Percentiles rank a stretch among this genome's conserved stretches.
These are phyloP conservation scores for Solanum boliviense DNA, from an alignment of 257 asterid species.

Conservation along the genomic window DNA sequence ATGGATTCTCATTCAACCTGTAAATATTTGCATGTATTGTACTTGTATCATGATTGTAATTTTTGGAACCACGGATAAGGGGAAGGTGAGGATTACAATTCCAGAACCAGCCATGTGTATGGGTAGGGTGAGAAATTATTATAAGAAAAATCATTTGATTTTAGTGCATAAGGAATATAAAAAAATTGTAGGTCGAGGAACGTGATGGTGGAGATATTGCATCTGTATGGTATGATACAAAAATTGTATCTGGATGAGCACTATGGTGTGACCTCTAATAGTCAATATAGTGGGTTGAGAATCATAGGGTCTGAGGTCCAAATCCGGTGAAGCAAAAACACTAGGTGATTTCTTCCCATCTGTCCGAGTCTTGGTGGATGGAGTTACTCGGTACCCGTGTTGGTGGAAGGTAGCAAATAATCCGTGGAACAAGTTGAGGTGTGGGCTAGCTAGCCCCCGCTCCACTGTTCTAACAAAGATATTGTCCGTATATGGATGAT, in stretches of 20 bases:
- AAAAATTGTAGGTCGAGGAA: background rate
- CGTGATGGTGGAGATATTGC: background rate
- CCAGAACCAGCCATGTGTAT: background rate
- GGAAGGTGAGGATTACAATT: background rate
- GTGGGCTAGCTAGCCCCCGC: background rate
- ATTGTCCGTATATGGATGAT: background rate
- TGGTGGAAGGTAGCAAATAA: background rate
- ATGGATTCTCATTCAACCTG: background rate
- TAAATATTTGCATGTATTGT: background rate
- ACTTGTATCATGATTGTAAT: background rate
- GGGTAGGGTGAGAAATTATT: background rate
- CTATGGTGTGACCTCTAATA: background rate
- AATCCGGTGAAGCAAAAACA: too few relatives aligned
- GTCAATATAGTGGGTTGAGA: background rate
- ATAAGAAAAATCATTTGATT: background rate
- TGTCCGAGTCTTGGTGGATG: background rate
- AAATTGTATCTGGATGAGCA: background rate
- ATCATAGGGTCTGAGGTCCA: too few relatives aligned
- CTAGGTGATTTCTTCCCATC: background rate
- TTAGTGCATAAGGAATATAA: background rate
- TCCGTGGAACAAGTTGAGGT: background rate
- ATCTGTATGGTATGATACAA: background rate
- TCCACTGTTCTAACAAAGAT: background rate
- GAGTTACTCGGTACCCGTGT: background rate
- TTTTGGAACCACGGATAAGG: background rate